Evolutionary conservation across 768 basidiomycete genomes (phyloP), one percentile per base, ranked within the genome.

Genomic region (Amanita rimosa): DNA sequence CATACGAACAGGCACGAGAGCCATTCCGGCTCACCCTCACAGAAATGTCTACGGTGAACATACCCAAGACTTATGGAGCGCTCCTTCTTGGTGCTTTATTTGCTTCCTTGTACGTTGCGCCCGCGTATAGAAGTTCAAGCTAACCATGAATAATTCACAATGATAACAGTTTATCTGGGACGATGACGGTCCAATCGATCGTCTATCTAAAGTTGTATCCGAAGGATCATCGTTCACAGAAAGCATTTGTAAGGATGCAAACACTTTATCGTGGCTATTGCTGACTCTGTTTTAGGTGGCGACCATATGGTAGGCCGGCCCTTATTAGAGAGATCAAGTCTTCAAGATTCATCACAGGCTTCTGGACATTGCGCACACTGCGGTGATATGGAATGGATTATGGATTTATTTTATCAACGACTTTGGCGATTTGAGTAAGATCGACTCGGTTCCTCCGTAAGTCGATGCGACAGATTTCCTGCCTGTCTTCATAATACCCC

Each of bases 11-110:
- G 31, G 13, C 11, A 31, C 31, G 11, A 13, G 31, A 31, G 11
- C 3, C 31, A 31, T 31, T 31, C 31, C 31, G 31, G 13, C 13
- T 13, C 31, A n/a, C 7, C 26, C 26, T 29, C 22, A 3, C 14
- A 9, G 24, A n/a, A 27, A 43, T 43, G 41, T 27, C 26, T 10
- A 4, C 6, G 9, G n/a, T 16, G 3, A 62, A 64, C 44, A 57
- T 71, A 27, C 52, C 64, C 19, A 58, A 49, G 40, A 66, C 67
- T 11, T 67, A 62, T 48, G 70, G 70, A 22, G 65, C 70, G 3
- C 55, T 72, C 1, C 55, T 72, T 17, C 21, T 70, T 14, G 70
- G 70, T 2, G 68, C 64, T 1, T 56, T 70, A 8, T 57, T 64
- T 34, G 65, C 68, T 4, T 61, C 66, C 13, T 36, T 65, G 70